Percentiles rank a stretch among this genome's conserved stretches.
These are phyloP conservation scores for Monilinia aucupariae DNA, from an alignment of 2,329 filamentous ascomycete genomes.

Conservation along the genomic window DNA sequence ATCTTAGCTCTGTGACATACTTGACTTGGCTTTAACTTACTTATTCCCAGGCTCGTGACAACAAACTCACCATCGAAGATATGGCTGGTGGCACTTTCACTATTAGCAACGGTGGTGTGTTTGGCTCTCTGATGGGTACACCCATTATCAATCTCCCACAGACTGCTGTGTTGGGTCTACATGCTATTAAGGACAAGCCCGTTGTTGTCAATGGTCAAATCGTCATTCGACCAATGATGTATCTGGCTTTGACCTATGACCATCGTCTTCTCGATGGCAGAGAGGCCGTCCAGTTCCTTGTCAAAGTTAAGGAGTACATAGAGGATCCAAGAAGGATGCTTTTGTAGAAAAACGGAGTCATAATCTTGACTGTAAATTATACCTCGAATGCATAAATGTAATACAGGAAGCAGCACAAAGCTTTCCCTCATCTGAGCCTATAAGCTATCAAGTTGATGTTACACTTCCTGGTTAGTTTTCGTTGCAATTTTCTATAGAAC, in stretches of 20 bases:
- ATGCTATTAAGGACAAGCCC: constrained; percentile 93
- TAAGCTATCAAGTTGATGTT: not conserved
- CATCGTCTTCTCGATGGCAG: constrained; percentile 92
- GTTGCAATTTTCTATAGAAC: not conserved
- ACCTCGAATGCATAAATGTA: constrained; percentile 11
- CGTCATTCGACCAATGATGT: constrained; percentile 99
- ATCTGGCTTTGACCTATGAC: constrained; percentile 94
- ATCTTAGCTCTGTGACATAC: constrained; percentile 25
- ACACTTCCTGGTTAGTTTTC: not conserved
- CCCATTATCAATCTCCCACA: constrained; percentile 98
- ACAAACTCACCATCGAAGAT: constrained; percentile 96
- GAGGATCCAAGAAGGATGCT: constrained; percentile 94
- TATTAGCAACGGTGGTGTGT: constrained; percentile 95
- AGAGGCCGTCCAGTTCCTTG: constrained; percentile 91
- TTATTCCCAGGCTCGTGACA: constrained; percentile 69
- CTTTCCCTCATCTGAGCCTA: not conserved
- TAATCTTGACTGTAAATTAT: constrained; percentile 9
- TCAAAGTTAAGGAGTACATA: constrained; percentile 96
- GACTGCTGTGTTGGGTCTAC: constrained; percentile 83
- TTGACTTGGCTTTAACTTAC: constrained; percentile 18
- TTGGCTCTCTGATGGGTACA: constrained; percentile 94
- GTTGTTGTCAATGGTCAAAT: constrained; percentile 89
- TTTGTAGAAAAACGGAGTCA: constrained; percentile 39
- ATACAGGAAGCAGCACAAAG: constrained; percentile 9
- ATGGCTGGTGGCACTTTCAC: constrained; percentile 99